These are phyloP conservation scores for Mitragyna speciosa DNA, from an alignment of 257 asterid genomes.

Conservation along the genomic window DNA sequence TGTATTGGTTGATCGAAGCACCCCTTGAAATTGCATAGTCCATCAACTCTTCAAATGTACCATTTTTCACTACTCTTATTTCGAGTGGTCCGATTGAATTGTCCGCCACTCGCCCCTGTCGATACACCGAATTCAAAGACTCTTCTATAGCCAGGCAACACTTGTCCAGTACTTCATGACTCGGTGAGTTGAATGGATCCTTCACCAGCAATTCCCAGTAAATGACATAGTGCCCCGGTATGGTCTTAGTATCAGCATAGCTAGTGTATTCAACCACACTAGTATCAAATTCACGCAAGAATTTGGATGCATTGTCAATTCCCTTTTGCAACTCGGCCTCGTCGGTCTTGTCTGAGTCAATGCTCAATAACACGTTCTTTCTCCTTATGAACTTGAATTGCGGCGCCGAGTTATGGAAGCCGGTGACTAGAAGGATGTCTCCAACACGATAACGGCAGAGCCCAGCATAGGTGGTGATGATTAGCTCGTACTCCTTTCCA, in stretches of 20 bases:
- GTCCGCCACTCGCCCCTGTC: constrained; percentile 75
- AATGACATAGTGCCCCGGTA: constrained; percentile 81
- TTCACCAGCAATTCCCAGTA: constrained; percentile 67
- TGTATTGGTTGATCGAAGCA: constrained; percentile 82
- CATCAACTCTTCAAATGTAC: constrained; percentile 84
- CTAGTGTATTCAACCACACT: constrained; percentile 71
- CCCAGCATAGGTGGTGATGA: constrained; percentile 69
- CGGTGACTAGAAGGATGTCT: constrained; percentile 70
- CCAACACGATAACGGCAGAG: constrained; percentile 79
- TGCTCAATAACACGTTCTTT: constrained; percentile 66
- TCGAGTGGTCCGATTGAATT: constrained; percentile 79
- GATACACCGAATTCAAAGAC: constrained; percentile 63
- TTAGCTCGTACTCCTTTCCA: constrained; percentile 75
- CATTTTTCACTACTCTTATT: constrained; percentile 63
- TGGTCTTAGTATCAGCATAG: constrained; percentile 51
- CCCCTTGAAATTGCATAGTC: constrained; percentile 82
- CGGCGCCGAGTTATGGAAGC: constrained; percentile 66
- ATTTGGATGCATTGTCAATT: constrained; percentile 46
- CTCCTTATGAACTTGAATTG: constrained; percentile 68
- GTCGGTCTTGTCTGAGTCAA: constrained; percentile 73
- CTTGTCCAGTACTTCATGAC: constrained; percentile 33
- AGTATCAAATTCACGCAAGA: constrained; percentile 35
- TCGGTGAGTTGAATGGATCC: constrained; percentile 34
- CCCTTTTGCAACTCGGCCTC: constrained; percentile 70
- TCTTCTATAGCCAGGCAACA: constrained; percentile 72